These are phyloP conservation scores for Daldinia sp. DNA, from an alignment of 2,329 filamentous ascomycete genomes.

Conservation along the genomic window DNA sequence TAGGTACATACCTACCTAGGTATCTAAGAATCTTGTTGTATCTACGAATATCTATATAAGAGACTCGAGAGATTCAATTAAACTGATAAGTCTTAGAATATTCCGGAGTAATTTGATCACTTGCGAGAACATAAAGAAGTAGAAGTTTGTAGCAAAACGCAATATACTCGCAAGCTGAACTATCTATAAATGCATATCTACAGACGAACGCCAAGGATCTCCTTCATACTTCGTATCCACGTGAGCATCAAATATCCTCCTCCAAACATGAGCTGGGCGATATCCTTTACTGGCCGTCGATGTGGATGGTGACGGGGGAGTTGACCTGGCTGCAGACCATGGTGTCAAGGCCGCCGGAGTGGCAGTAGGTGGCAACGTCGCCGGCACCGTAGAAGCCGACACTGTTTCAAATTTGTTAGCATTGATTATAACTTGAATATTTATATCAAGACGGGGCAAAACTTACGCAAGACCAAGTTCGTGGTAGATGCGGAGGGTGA, in stretches of 20 bases:
- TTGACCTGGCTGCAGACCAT: constrained; percentile 27
- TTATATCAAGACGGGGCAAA: neutral
- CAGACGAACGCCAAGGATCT: neutral
- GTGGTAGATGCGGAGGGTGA: constrained; percentile 22
- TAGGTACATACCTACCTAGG: too few relatives aligned
- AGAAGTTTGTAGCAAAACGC: neutral
- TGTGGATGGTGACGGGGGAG: constrained; percentile 24
- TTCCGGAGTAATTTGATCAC: neutral
- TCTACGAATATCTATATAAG: too few relatives aligned
- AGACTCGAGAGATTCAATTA: neutral
- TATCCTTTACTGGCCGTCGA: constrained; percentile 14
- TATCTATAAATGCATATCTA: constrained; percentile 7
- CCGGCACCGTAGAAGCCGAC: constrained; percentile 29
- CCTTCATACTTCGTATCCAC: neutral
- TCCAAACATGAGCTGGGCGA: neutral
- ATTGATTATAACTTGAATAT: neutral
- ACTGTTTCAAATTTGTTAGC: constrained; percentile 19
- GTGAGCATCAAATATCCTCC: neutral
- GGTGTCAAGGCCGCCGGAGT: constrained; percentile 31
- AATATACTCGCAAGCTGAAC: neutral
- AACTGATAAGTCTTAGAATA: neutral
- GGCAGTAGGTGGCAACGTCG: constrained; percentile 31
- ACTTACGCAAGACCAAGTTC: constrained; percentile 34
- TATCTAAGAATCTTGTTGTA: neutral
- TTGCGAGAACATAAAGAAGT: neutral